These are phyloP conservation scores for Pochonia chlamydosporia DNA, from an alignment of 2,329 filamentous ascomycete species.

Conservation along the genomic window DNA sequence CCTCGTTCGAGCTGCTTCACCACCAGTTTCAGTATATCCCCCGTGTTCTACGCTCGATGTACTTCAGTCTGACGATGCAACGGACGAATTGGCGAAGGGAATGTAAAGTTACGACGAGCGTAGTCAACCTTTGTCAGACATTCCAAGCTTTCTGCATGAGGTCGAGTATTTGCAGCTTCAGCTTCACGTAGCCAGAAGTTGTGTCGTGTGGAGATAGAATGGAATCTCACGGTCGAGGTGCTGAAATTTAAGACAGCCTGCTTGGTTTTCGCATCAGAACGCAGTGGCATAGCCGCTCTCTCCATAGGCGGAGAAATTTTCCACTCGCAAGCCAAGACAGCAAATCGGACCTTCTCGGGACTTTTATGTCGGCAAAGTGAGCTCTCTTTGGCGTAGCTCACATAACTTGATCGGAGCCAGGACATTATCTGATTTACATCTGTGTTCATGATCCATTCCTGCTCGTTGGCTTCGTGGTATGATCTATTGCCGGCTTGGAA, in stretches of 20 bases:
- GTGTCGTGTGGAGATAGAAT: neutral
- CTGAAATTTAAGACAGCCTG: neutral
- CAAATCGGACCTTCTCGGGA: conserved; percentile 33
- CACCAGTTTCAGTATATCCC: neutral
- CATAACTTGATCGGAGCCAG: conserved; percentile 34
- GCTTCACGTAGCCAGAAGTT: neutral
- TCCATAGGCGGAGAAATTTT: conserved; percentile 12
- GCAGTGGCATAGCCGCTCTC: no score
- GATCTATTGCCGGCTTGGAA: conserved; percentile 10
- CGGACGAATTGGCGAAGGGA: neutral
- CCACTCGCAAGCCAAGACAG: conserved; percentile 37
- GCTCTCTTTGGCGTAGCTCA: conserved; percentile 29
- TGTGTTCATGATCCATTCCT: conserved; percentile 29
- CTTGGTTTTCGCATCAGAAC: neutral
- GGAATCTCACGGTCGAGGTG: neutral
- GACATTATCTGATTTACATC: conserved; percentile 27
- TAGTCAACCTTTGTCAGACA: neutral
- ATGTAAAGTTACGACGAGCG: neutral
- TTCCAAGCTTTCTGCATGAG: neutral
- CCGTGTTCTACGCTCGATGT: neutral
- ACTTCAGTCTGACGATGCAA: neutral
- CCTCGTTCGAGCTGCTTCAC: conserved; percentile 2
- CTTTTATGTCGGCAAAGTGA: conserved; percentile 22
- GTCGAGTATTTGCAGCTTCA: neutral
- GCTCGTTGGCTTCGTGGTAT: conserved; percentile 27